Percentiles rank a stretch among this genome's conserved stretches.
Conservation (phyloP, 2,329 filamentous ascomycete species). For the Eurotiales sp. region DNA sequence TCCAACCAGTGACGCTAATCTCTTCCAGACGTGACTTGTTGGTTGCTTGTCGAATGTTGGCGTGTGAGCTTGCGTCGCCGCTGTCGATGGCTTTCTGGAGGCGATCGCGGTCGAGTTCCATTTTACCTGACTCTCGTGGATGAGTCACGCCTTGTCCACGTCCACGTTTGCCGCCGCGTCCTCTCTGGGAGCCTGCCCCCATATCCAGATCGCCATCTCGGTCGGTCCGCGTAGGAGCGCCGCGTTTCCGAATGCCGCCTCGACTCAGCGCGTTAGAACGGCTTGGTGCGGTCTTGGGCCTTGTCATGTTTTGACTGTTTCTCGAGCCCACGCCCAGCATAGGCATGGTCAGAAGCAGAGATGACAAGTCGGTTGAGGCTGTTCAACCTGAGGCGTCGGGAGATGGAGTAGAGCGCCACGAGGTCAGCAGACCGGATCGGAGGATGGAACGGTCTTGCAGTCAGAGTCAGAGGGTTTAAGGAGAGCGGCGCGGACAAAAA, state of each 20-base stretch:
- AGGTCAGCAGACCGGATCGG: background rate
- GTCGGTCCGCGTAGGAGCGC: slow-evolving; percentile 43
- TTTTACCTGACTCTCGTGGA: slow-evolving; percentile 22
- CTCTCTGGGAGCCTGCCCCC: slow-evolving; percentile 37
- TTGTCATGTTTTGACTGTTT: slow-evolving; percentile 28
- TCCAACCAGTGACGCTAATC: slow-evolving; percentile 57
- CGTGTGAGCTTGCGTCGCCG: slow-evolving; percentile 30
- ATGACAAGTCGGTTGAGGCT: background rate
- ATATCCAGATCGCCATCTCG: slow-evolving; percentile 61
- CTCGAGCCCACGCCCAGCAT: slow-evolving; percentile 14
- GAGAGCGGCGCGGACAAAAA: background rate
- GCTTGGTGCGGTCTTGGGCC: slow-evolving; percentile 26
- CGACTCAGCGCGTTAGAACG: slow-evolving; percentile 33
- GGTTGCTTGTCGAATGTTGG: slow-evolving; percentile 37
- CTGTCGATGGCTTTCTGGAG: slow-evolving; percentile 35
- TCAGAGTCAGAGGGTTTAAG: background rate
- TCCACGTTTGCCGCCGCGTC: slow-evolving; percentile 31
- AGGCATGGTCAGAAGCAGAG: slow-evolving; percentile 9
- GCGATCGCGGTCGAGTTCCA: slow-evolving; percentile 21
- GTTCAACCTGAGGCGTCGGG: background rate
- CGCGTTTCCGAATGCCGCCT: slow-evolving; percentile 52
- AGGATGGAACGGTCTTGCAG: background rate
- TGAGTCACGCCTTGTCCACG: slow-evolving; percentile 27
- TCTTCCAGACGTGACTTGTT: slow-evolving; percentile 29
- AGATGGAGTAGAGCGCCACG: background rate